Base-by-base conservation (phyloP, 257 asterid genomes). In the Cinchona pubescens region DNA sequence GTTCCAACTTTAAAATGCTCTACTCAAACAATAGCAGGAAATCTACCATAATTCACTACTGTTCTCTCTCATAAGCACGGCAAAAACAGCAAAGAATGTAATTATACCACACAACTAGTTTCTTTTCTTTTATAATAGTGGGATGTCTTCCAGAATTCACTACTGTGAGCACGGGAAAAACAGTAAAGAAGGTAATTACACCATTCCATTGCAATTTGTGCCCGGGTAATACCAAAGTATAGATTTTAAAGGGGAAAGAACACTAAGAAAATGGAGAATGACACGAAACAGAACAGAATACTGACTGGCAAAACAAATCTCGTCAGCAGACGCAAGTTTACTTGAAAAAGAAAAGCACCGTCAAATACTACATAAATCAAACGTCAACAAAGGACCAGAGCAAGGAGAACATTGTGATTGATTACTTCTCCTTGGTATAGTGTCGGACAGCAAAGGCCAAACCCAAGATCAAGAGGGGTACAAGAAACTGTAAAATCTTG, bases 401-500 rank as follows among this genome's bases (percentile, higher is more conserved):
- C 45, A 32, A 43, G 73, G 71, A 9, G 40, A 35, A 53, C 35
- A 35, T n/a, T 23, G n/a, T n/a, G 34, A 58, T 71, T 49, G 8
- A 46, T 81, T 82, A 83, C 78, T 85, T 86, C 86, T 93, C 96
- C 81, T 88, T 93, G 86, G 96, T 91, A 89, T 87, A 93, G 73
- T 84, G 79, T 48, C 94, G 89, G 68, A 92, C 94, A 16, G 85
- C 85, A 25, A 89, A 88, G 53, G 96, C 98, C 84, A 89, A 70
- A 3, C 94, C 94, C 85, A 94, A 48, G 83, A 94, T 90, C 82
- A 90, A 18, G 79, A 94, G 81, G 71, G 97, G 97, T 74, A 92
- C 89, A 34, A 94, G 80, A 80, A 92, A 85, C 86, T 90, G 97
- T 79, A 90, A 75, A 78, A 87, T 82, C 92, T 92, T 92, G 78